Percentiles rank a stretch among this genome's conserved stretches.
Conservation (phyloP, 345 rosid species). For the Diplotaxis tenuifolia region DNA sequence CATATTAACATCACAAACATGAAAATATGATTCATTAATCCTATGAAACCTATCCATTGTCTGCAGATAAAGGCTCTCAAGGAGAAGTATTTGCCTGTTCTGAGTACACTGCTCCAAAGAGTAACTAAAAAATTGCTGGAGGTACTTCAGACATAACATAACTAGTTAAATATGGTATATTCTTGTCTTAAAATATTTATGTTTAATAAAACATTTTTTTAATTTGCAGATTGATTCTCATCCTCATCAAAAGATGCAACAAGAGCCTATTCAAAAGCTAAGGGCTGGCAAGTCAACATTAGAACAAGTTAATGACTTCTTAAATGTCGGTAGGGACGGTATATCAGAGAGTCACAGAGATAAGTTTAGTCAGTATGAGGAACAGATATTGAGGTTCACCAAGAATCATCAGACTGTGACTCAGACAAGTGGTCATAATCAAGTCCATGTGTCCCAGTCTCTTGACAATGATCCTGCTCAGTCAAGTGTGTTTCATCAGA, state of each 20-base stretch:
- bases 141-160: constrained; percentile 26
- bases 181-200: neutral
- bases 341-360: constrained; percentile 41
- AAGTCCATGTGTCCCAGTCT: constrained; percentile 25
- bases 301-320: constrained; percentile 24
- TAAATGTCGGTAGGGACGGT: constrained; percentile 28
- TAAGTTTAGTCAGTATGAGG: constrained; percentile 31
- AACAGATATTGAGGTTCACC: constrained; percentile 23
- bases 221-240: constrained; percentile 37
- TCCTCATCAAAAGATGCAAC: constrained; percentile 29
- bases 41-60: neutral
- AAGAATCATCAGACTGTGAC: constrained; percentile 7
- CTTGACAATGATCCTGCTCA: constrained; percentile 52
- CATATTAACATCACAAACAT: constrained; percentile 6
- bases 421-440: constrained; percentile 43
- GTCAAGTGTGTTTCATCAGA: constrained; percentile 46
- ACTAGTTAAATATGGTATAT: neutral
- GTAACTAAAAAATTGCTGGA: constrained; percentile 32
- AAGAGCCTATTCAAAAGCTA: constrained; percentile 32
- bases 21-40: neutral
- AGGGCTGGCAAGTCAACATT: constrained; percentile 19
- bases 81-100: constrained; percentile 36
- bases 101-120: constrained; percentile 40
- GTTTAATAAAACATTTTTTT: neutral
- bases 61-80: constrained; percentile 40